Evolutionary conservation across 805 yeast genomes (phyloP).

Genomic region (Kodamaea kaohsiungensis): DNA sequence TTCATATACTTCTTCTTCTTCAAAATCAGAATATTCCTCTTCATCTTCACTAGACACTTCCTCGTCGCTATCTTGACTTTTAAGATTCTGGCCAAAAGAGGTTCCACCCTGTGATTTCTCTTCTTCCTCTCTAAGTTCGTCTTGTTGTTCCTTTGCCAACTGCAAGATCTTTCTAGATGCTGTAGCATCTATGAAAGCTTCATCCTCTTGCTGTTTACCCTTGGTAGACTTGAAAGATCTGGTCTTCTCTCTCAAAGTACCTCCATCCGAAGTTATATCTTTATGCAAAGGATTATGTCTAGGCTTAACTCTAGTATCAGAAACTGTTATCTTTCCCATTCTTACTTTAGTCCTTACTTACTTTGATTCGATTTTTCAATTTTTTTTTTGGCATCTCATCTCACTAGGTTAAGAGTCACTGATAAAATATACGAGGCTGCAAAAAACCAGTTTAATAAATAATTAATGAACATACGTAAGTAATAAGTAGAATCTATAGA

Average conservation of each 20-base stretch:
- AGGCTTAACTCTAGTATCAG: constrained; percentile 46
- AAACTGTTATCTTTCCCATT: constrained; percentile 68
- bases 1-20: constrained; percentile 48
- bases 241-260: constrained; percentile 55
- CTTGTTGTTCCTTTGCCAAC: constrained; percentile 91
- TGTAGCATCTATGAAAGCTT: constrained; percentile 73
- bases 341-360: neutral
- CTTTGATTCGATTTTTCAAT: neutral
- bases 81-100: constrained; percentile 23
- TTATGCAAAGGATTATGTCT: constrained; percentile 82
- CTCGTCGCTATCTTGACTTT: constrained; percentile 24
- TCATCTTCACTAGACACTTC: constrained; percentile 46
- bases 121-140: constrained; percentile 73
- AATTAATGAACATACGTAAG: too few relatives aligned
- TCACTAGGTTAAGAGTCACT: neutral
- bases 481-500: neutral
- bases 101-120: constrained; percentile 34
- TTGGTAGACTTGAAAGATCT: constrained; percentile 28
- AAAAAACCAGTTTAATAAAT: too few relatives aligned
- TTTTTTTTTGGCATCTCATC: constrained; percentile 10
- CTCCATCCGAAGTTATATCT: constrained; percentile 75
- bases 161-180: constrained; percentile 83
- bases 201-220: constrained; percentile 46
- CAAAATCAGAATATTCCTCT: constrained; percentile 59
- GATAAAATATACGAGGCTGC: too few relatives aligned